A percentile compares a stretch with the other conserved stretches of the same genome.
These are phyloP conservation scores for Penicillium sp. DNA, from an alignment of 2,329 filamentous ascomycete genomes.

Conservation along the genomic window DNA sequence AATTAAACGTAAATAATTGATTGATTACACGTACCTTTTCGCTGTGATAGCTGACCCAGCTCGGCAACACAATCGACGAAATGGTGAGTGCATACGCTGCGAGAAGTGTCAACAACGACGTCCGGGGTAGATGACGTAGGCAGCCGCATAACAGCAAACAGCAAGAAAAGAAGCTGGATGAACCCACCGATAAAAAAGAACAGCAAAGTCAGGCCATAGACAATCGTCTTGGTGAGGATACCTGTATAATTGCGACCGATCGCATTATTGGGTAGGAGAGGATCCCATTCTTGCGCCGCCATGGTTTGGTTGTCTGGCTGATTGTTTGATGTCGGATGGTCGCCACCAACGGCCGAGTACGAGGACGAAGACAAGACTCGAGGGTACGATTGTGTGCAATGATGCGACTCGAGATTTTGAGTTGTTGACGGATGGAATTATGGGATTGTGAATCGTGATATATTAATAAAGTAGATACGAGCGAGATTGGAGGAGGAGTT, in stretches of 20 bases:
- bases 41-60: slow-evolving; percentile 47
- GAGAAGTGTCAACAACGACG: not conserved
- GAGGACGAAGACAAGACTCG: not conserved
- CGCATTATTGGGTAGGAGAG: slow-evolving; percentile 2
- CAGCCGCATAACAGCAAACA: not conserved
- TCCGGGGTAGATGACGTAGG: slow-evolving; percentile 3
- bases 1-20: not conserved
- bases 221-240: slow-evolving; percentile 47
- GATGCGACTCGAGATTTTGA: not conserved
- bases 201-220: slow-evolving; percentile 43
- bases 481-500: too few relatives aligned
- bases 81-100: slow-evolving; percentile 44
- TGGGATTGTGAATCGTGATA: not conserved
- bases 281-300: slow-evolving; percentile 14
- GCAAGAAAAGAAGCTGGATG: not conserved
- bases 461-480: too few relatives aligned
- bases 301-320: not conserved
- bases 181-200: slow-evolving; percentile 43
- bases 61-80: slow-evolving; percentile 44
- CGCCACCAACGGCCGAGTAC: not conserved
- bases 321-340: not conserved
- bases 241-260: slow-evolving; percentile 40
- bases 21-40: slow-evolving; percentile 42
- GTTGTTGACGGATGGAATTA: not conserved
- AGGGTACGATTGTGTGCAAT: not conserved